Percentiles rank a stretch among this genome's conserved stretches.
These are phyloP conservation scores for Acacia confusa DNA, from an alignment of 306 rosid genomes.

Conservation along the genomic window DNA sequence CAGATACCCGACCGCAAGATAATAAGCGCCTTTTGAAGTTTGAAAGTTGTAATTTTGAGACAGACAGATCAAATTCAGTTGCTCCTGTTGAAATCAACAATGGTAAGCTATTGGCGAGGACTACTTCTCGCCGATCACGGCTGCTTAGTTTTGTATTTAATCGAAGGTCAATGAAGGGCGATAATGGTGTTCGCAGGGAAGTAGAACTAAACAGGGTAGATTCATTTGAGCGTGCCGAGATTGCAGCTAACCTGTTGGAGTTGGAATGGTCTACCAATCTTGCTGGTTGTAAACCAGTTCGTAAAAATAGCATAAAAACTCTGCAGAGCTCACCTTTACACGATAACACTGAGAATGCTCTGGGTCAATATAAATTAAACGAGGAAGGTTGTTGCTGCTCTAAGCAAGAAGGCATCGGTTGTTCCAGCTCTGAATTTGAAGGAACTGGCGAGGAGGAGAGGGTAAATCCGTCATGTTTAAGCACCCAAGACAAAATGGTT, in stretches of 20 bases:
- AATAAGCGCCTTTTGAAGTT: conserved; percentile 42
- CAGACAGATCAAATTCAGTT: conserved; percentile 17
- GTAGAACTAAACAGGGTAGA: conserved; percentile 40
- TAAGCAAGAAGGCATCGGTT: conserved; percentile 18
- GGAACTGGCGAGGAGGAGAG: conserved; percentile 23
- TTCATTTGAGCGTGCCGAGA: conserved; percentile 76
- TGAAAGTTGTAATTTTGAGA: conserved; percentile 45
- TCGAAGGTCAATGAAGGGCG: conserved; percentile 48
- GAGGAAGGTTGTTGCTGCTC: conserved; percentile 31
- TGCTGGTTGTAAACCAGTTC: conserved; percentile 26
- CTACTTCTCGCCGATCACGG: conserved; percentile 52
- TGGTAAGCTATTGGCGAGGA: conserved; percentile 43
- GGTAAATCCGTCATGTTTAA: conserved; percentile 1
- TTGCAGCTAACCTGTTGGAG: conserved; percentile 83
- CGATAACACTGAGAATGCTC: conserved; percentile 29
- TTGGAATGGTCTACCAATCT: conserved; percentile 89
- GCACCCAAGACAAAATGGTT: conserved; percentile 16
- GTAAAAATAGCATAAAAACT: conserved; percentile 32
- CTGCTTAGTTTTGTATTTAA: conserved; percentile 64
- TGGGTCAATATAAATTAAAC: not conserved
- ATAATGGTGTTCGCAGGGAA: conserved; percentile 8
- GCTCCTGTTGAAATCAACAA: conserved; percentile 39
- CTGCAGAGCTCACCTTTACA: conserved; percentile 28
- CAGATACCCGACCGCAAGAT: conserved; percentile 33
- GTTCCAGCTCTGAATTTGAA: conserved; percentile 26